Percentiles rank a stretch among this genome's conserved stretches.
These are phyloP conservation scores for Hortiboletus rubellus DNA, from an alignment of 1,284 basidiomycete genomes.

Conservation along the genomic window DNA sequence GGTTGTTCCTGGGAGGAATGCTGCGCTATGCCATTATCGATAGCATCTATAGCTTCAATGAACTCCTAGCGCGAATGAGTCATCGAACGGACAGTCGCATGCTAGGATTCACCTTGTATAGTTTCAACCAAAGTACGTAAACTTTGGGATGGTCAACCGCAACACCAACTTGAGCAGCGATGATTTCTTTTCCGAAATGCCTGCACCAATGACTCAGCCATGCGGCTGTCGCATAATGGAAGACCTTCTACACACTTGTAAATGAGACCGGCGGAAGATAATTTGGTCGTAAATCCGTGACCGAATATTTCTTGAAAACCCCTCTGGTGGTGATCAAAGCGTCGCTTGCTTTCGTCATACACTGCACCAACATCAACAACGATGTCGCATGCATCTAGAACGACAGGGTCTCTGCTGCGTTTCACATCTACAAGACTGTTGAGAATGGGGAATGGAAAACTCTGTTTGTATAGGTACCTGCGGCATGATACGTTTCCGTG, in stretches of 20 bases:
- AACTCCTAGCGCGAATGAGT: conserved; percentile 60
- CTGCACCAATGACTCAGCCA: conserved; percentile 40
- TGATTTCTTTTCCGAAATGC: conserved; percentile 91
- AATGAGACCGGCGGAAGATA: conserved; percentile 91
- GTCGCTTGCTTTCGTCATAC: conserved; percentile 77
- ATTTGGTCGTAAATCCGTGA: conserved; percentile 80
- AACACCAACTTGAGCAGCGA: conserved; percentile 63
- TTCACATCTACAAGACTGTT: conserved; percentile 53
- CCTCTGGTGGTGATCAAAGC: conserved; percentile 97
- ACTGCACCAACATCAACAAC: conserved; percentile 98
- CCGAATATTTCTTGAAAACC: conserved; percentile 93
- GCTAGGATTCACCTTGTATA: conserved; percentile 66
- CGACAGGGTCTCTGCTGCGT: conserved; percentile 77
- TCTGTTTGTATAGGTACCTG: conserved; percentile 50
- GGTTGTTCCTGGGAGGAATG: conserved; percentile 63
- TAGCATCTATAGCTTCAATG: conserved; percentile 93
- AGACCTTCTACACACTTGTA: conserved; percentile 70
- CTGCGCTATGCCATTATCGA: conserved; percentile 93
- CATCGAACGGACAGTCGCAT: background rate
- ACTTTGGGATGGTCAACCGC: conserved; percentile 61
- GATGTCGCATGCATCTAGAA: conserved; percentile 86
- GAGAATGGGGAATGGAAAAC: conserved; percentile 2
- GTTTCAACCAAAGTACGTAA: conserved; percentile 79
- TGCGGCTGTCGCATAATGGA: background rate
- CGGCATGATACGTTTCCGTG: conserved; percentile 73